phyloP scores from a whole-genome alignment of 164 flowering plant species.

The Taxillus chinensis region DNA sequence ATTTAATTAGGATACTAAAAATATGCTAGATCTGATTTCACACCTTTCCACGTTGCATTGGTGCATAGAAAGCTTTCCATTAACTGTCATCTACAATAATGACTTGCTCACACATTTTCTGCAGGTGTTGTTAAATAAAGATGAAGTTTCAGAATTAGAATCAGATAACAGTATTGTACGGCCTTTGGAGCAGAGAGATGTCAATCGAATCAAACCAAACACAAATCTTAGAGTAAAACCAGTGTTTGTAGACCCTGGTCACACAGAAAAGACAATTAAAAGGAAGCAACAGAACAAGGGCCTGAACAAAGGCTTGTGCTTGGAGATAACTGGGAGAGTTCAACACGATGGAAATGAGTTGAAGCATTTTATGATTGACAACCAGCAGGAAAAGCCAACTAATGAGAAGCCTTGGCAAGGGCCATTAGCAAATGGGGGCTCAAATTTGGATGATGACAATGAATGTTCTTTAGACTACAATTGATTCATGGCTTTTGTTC shows the following conservation, averaged over 20 bases:
- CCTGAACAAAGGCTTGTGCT: constrained; percentile 44
- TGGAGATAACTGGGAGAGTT: constrained; percentile 93
- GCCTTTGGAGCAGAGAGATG: constrained; percentile 65
- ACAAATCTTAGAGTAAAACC: constrained; percentile 64
- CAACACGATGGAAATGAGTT: constrained; percentile 55
- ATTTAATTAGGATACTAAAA: too few relatives aligned
- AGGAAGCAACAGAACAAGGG: constrained; percentile 24
- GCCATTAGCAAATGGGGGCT: constrained; percentile 11
- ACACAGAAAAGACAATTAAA: constrained; percentile 27
- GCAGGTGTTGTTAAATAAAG: constrained; percentile 76
- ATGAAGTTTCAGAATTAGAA: constrained; percentile 49
- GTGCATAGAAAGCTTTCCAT: too few relatives aligned
- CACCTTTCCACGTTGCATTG: too few relatives aligned
- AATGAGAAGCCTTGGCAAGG: constrained; percentile 14
- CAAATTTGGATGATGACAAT: constrained; percentile 10
- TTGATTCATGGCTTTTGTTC: not conserved
- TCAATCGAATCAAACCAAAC: constrained; percentile 72
- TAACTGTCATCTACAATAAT: not conserved
- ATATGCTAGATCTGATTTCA: too few relatives aligned
- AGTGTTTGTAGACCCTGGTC: constrained; percentile 54
- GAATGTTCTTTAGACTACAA: constrained; percentile 24
- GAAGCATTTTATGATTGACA: constrained; percentile 13
- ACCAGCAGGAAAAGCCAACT: constrained; percentile 10
- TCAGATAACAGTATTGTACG: constrained; percentile 41
- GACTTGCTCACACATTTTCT: not conserved